Evolutionary conservation across 352 stramenopile species (phyloP), one percentile per base, ranked within the genome.

Genomic region (Pythium rishiriense): DNA sequence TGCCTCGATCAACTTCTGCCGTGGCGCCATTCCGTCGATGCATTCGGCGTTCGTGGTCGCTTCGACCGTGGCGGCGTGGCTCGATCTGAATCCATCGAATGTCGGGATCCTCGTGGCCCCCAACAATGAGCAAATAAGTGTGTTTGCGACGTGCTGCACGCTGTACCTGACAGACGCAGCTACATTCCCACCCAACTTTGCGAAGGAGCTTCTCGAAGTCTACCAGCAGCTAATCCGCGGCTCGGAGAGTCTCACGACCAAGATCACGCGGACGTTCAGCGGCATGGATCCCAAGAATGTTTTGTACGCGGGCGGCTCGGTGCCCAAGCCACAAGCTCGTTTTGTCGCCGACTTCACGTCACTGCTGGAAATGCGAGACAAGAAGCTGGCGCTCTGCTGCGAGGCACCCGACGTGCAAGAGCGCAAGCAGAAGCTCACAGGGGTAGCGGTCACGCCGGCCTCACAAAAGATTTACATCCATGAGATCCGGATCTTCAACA

Each of bases 121-220:
- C 0, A 94, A 91, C 64, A 92, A 94, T 42, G 85, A 96, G 37
- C 87, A 96, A 60, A 90, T 93, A 76, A 93, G 83, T 58, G 80
- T 96, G 5, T 96, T 93, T 72, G 79, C 85, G n/a, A 93, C 87
- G 1, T 96, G 87, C 60, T 93, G 83, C 47, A 85, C 87, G 35
- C 64, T 96, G 0, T 96, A 96, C 50, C 83, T 81, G 49, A 91
- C 82, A 0, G 79, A 90, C 28, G 79, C 77, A 14, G 76, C 62
- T 7, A 81, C 73, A 0, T 91, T 90, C 33, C 85, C 85, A 15
- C 75, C 84, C 48, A 89, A 81, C 46, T 90, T 92, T 68, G 75
- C 73, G 17, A 79, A 81, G 21, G 83, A 94, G 42, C 58, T 94
- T 8, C 79, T 94, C 4, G 74, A 88, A 50, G 82, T 87, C 47